Evolutionary conservation across 2,329 filamentous ascomycete species (phyloP).

Genomic region (Calonectria pteridis): DNA sequence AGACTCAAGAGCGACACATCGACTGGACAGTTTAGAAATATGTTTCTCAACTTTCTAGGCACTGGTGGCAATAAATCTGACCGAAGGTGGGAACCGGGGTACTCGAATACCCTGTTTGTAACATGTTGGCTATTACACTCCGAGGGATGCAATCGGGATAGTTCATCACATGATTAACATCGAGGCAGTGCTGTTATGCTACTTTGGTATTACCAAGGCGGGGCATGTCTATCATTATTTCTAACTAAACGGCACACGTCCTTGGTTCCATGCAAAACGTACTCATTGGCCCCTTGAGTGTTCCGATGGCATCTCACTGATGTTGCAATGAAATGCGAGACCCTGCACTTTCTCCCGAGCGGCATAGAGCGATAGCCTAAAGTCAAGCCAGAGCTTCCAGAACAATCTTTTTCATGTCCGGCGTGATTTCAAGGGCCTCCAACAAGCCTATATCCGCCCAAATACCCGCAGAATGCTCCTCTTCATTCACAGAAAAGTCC

Average conservation of each 20-base stretch:
- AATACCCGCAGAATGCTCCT: not conserved
- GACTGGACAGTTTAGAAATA: slow-evolving; percentile 19
- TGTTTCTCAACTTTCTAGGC: slow-evolving; percentile 23
- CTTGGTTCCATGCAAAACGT: no score
- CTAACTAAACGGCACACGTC: no score
- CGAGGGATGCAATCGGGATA: no score
- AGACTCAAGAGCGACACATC: slow-evolving; percentile 20
- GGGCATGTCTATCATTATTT: no score
- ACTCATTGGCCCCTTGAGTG: no score
- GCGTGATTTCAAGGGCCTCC: not conserved
- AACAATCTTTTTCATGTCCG: not conserved
- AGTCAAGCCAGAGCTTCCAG: not conserved
- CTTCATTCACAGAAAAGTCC: not conserved
- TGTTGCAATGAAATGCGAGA: no score
- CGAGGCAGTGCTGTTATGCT: not conserved
- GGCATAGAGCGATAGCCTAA: no score
- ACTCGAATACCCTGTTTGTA: not conserved
- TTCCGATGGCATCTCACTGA: no score
- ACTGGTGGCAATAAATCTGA: slow-evolving; percentile 12
- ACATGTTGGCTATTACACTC: no score
- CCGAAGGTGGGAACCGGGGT: not conserved
- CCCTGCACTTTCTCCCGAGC: no score
- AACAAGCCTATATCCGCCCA: not conserved
- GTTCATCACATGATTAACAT: not conserved
- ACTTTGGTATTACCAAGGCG: no score